Evolutionary conservation across 257 asterid genomes (phyloP), one percentile per base, ranked within the genome.

Genomic region (Paraleonurus japonicus): DNA sequence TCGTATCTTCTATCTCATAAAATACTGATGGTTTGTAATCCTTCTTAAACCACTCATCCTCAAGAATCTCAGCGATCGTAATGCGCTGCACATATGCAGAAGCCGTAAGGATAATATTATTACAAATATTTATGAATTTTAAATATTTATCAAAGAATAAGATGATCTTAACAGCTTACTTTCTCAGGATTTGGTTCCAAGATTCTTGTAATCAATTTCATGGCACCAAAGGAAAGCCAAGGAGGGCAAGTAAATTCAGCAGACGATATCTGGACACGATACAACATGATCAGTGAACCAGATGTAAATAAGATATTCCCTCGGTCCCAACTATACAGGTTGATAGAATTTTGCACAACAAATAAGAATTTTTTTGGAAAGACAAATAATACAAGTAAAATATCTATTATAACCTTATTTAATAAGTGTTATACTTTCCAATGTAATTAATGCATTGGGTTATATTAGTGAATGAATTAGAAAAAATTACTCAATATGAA

Each of bases 211-310:
- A 93, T 93, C 69, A 93, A 80, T 82, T 89, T 89, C 88, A 79
- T 84, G 81, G 94, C 97, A 51, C 90, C 86, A 70, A 89, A 87
- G 71, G 98, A 87, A 72, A 93, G 76, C 98, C 98, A 93, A 41
- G 97, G 91, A 15, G 98, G 98, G 75, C 93, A 93, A 58, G 90
- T 87, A 84, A 87, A 93, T 61, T 90, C 95, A 20, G 96, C 97
- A 41, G 78, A 75, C 70, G 90, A 84, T 67, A 93, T 93, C 98
- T 93, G 95, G 55, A 70, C 15, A 71, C 10, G 24, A 59, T 57
- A 47, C 61, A 69, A 20, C 17, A 51, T 45, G 78, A 48, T 28
- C 62, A 39, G 57, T 62, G 73, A 79, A 81, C 67, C 33, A 51
- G 23, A 63, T 7, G 60, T 28, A 64, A 61, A 39, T 12, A 50